phyloP scores from a whole-genome alignment of 2,329 filamentous ascomycete genomes.

The Hortaea sp. region DNA sequence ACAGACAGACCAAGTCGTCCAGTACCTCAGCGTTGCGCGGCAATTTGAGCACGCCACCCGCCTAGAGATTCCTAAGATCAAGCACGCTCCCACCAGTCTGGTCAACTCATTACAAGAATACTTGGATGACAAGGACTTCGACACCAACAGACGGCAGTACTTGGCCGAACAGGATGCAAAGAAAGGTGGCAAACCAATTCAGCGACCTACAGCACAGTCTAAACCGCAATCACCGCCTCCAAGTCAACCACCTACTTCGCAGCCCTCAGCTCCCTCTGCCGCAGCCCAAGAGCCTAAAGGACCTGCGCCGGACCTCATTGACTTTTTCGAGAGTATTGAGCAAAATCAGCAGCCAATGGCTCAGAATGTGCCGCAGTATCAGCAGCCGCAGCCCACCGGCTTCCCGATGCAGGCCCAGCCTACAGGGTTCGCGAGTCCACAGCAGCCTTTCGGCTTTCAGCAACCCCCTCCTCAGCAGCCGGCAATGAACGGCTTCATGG shows the following conservation, averaged over 20 bases:
- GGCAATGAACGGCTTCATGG: constrained; percentile 17
- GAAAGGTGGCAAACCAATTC: constrained; percentile 34
- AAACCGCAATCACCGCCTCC: constrained; percentile 29
- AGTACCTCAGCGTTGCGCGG: constrained; percentile 76
- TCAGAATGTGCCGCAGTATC: constrained; percentile 21
- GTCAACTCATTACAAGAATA: constrained; percentile 89
- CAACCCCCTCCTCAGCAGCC: constrained; percentile 29
- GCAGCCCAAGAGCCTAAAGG: constrained; percentile 42
- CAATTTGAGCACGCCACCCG: constrained; percentile 87
- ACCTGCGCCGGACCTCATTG: constrained; percentile 70
- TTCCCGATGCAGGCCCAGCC: constrained; percentile 14
- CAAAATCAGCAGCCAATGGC: constrained; percentile 63
- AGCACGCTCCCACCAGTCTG: constrained; percentile 89
- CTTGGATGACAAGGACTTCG: constrained; percentile 87
- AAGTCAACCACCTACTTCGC: constrained; percentile 22
- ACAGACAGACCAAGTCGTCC: constrained; percentile 86
- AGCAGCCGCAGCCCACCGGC: constrained; percentile 16
- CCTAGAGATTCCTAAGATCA: constrained; percentile 90
- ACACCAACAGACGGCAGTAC: constrained; percentile 85
- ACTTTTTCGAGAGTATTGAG: constrained; percentile 91
- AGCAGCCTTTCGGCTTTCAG: constrained; percentile 9
- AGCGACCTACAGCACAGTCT: constrained; percentile 25
- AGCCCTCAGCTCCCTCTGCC: constrained; percentile 5
- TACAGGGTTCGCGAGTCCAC: constrained; percentile 16
- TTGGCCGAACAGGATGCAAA: constrained; percentile 75